Evolutionary conservation across 805 yeast genomes (phyloP).

Genomic region (Pichia exigua): DNA sequence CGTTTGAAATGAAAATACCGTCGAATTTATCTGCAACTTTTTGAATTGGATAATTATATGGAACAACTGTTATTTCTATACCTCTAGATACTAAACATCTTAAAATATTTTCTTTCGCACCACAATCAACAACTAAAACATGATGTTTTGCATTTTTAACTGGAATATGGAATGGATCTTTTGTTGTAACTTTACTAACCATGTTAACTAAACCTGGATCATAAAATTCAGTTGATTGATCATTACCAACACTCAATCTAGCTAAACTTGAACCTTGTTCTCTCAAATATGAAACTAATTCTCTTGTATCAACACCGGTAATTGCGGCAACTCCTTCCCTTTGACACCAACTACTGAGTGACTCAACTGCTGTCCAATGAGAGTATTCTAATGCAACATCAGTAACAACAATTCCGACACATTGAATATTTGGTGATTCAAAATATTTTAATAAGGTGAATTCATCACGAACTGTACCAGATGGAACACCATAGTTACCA

Average conservation of each 20-base stretch:
- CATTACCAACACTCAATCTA: slow-evolving; percentile 81
- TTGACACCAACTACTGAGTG: slow-evolving; percentile 91
- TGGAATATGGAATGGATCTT: slow-evolving; percentile 85
- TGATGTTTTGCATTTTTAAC: slow-evolving; percentile 58
- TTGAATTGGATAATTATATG: slow-evolving; percentile 89
- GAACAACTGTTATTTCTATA: slow-evolving; percentile 93
- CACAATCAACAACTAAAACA: slow-evolving; percentile 93
- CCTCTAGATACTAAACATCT: slow-evolving; percentile 93
- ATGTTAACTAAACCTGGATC: slow-evolving; percentile 88
- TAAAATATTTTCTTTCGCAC: slow-evolving; percentile 95
- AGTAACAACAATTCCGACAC: slow-evolving; percentile 93
- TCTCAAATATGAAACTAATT: slow-evolving; percentile 84
- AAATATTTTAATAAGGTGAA: slow-evolving; percentile 80
- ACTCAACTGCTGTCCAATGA: slow-evolving; percentile 99
- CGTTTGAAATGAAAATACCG: slow-evolving; percentile 90
- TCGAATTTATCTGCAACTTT: slow-evolving; percentile 87
- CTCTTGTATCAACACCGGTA: slow-evolving; percentile 96
- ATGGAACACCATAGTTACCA: slow-evolving; percentile 98
- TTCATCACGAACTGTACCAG: slow-evolving; percentile 71
- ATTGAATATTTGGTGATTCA: slow-evolving; percentile 87
- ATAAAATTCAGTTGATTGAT: slow-evolving; percentile 78
- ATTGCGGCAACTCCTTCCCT: slow-evolving; percentile 95
- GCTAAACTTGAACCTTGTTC: slow-evolving; percentile 96
- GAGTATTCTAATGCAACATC: slow-evolving; percentile 93
- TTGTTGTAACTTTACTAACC: slow-evolving; percentile 91